These are phyloP conservation scores for Phylloporus sp. DNA, from an alignment of 1,284 basidiomycete species.

Conservation along the genomic window DNA sequence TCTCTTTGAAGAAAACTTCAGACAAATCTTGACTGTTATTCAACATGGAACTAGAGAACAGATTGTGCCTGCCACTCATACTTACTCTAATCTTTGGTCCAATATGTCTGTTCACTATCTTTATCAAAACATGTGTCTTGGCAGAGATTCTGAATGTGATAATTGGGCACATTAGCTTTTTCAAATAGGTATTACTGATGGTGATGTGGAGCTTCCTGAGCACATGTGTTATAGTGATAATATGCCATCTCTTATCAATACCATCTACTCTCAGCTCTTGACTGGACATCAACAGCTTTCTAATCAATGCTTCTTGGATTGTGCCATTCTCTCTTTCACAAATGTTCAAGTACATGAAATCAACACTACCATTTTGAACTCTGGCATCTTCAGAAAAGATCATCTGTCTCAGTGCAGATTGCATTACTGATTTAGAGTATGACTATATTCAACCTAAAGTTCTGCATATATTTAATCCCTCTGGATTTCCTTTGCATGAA, in stretches of 20 bases:
- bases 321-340: not conserved
- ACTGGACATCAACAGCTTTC: no score
- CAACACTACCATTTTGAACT: conserved; percentile 12
- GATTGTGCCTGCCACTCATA: not conserved
- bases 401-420: no score
- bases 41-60: not conserved
- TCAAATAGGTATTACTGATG: not conserved
- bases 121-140: not conserved
- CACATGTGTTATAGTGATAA: conserved; percentile 27
- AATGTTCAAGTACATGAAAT: conserved; percentile 7
- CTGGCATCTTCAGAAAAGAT: no score
- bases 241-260: not conserved
- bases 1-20: not conserved
- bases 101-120: not conserved
- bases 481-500: not conserved
- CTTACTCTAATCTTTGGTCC: not conserved
- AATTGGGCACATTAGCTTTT: not conserved
- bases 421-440: no score
- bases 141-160: not conserved
- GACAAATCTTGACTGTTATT: not conserved
- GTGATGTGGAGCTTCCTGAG: conserved; percentile 25
- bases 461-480: not conserved
- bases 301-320: not conserved
- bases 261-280: no score
- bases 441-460: not conserved